phyloP scores from a whole-genome alignment of 2,329 filamentous ascomycete species.

The Gremmenia infestans region DNA sequence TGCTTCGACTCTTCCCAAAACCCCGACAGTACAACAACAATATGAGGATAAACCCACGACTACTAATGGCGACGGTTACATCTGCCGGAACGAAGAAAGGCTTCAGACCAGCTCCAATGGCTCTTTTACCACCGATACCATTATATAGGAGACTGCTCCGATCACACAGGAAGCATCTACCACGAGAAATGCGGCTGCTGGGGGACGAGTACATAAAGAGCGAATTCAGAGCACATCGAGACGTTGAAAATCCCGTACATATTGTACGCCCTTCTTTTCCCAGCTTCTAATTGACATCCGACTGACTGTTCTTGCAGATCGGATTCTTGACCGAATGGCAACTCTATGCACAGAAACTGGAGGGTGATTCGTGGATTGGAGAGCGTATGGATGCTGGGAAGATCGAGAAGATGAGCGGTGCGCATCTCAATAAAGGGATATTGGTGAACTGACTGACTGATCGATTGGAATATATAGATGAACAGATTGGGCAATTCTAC shows the following conservation, averaged over 20 bases:
- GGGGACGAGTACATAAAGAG: constrained; percentile 92
- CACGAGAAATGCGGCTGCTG: constrained; percentile 68
- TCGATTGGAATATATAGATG: constrained; percentile 52
- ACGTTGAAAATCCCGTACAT: constrained; percentile 85
- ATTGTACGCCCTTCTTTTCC: constrained; percentile 56
- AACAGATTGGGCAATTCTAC: constrained; percentile 90
- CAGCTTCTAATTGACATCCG: neutral
- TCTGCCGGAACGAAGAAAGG: constrained; percentile 17
- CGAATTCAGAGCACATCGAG: constrained; percentile 81
- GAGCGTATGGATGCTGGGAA: constrained; percentile 79
- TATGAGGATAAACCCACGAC: constrained; percentile 23
- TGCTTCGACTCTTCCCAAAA: neutral
- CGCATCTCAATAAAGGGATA: neutral
- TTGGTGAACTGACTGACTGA: constrained; percentile 3
- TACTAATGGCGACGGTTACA: constrained; percentile 25
- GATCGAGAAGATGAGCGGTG: constrained; percentile 87
- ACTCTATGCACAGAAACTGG: constrained; percentile 84
- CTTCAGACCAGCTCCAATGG: constrained; percentile 26
- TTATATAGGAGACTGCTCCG: constrained; percentile 85
- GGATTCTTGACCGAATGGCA: constrained; percentile 98
- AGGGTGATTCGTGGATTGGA: constrained; percentile 80
- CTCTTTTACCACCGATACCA: constrained; percentile 49
- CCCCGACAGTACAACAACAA: neutral
- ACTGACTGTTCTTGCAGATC: constrained; percentile 52
- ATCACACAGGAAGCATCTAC: constrained; percentile 75